phyloP scores from a whole-genome alignment of 1,139 yeast species.

The Geotrichum phurueaensis region DNA sequence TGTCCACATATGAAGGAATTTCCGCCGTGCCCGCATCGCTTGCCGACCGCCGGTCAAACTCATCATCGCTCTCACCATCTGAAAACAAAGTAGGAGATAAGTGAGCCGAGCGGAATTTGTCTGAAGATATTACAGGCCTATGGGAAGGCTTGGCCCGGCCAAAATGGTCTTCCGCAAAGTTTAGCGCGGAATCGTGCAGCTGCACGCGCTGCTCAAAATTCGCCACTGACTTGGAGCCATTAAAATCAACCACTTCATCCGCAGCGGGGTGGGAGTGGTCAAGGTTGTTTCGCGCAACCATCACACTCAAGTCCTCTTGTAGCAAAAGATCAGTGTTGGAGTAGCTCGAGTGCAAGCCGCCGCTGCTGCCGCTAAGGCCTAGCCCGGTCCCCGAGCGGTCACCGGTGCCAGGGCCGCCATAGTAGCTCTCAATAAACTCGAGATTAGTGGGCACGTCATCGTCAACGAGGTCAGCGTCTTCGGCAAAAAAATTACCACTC shows the following conservation, averaged over 20 bases:
- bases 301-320: constrained; percentile 33
- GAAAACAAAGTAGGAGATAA: neutral
- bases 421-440: constrained; percentile 39
- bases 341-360: constrained; percentile 17
- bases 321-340: constrained; percentile 33
- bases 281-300: constrained; percentile 23
- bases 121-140: neutral
- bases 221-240: constrained; percentile 10
- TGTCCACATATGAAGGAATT: neutral
- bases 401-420: constrained; percentile 25
- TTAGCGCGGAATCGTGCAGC: constrained; percentile 29
- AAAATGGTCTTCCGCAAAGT: constrained; percentile 48
- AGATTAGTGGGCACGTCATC: constrained; percentile 31
- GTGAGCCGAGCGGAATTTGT: neutral
- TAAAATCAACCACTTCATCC: constrained; percentile 15
- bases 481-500: neutral
- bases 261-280: constrained; percentile 16
- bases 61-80: neutral
- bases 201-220: constrained; percentile 29
- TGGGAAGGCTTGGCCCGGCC: constrained; percentile 18
- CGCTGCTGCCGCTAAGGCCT: neutral
- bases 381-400: constrained; percentile 20
- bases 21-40: neutral
- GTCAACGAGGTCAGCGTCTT: constrained; percentile 23
- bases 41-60: neutral